Conservation (phyloP, 306 rosid species). For the Luffa acutangula region DNA sequence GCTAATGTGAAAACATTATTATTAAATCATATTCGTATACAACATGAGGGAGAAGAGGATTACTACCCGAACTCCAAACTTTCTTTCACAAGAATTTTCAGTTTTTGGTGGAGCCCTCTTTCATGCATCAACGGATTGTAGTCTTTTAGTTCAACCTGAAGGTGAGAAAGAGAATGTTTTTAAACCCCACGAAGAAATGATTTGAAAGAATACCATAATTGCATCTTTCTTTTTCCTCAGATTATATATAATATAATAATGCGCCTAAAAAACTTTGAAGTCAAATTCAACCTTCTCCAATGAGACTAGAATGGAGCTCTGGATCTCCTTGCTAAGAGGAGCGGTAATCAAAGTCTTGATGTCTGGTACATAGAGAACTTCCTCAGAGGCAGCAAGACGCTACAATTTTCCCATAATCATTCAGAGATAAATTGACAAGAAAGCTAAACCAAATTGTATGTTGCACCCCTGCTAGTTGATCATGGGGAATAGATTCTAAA, state of each 20-base stretch:
- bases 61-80: constrained; percentile 46
- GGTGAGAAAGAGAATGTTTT: not conserved
- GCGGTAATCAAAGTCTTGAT: constrained; percentile 21
- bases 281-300: constrained; percentile 36
- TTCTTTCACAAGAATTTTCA: constrained; percentile 54
- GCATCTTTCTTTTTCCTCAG: not conserved
- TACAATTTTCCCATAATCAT: constrained; percentile 27
- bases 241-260: not conserved
- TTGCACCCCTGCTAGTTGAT: constrained; percentile 3
- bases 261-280: not conserved
- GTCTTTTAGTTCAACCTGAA: constrained; percentile 49
- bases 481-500: constrained; percentile 2
- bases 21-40: not conserved
- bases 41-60: constrained; percentile 16
- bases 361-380: constrained; percentile 38
- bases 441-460: constrained; percentile 13
- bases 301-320: constrained; percentile 41
- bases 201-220: not conserved
- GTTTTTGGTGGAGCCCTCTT: constrained; percentile 66
- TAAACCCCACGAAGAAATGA: not conserved
- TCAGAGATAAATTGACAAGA: constrained; percentile 4
- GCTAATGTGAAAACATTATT: not conserved
- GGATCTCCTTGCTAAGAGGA: constrained; percentile 39
- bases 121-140: constrained; percentile 69
- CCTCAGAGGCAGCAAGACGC: constrained; percentile 80